Evolutionary conservation across 1,284 basidiomycete genomes (phyloP).

Genomic region (Papiliotrema nemorosa): DNA sequence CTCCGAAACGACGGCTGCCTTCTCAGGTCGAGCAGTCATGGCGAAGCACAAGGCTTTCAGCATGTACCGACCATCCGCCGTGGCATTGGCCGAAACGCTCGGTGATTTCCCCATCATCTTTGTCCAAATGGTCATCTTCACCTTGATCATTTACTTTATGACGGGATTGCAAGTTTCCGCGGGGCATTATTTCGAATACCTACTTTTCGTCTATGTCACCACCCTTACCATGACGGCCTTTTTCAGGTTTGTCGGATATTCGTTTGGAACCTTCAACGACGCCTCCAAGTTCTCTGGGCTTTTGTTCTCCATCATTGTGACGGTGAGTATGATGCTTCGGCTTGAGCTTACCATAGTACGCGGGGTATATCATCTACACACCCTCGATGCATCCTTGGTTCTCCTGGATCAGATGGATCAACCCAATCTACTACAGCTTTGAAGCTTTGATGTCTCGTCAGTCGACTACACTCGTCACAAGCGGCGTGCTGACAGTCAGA

Average conservation of each 20-base stretch:
- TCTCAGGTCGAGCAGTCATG: constrained; percentile 68
- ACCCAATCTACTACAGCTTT: constrained; percentile 38
- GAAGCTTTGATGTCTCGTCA: constrained; percentile 12
- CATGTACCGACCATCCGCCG: constrained; percentile 48
- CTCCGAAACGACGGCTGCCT: constrained; percentile 69
- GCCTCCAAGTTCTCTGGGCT: constrained; percentile 43
- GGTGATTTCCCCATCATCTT: constrained; percentile 54
- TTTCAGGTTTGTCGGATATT: constrained; percentile 42
- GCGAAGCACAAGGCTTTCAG: constrained; percentile 53
- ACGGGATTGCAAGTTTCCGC: constrained; percentile 24
- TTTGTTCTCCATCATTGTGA: constrained; percentile 35
- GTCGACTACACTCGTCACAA: constrained; percentile 8
- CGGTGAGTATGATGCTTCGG: constrained; percentile 10
- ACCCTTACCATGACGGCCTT: constrained; percentile 32
- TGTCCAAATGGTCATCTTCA: constrained; percentile 46
- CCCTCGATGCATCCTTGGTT: constrained; percentile 41
- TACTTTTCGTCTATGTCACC: constrained; percentile 30
- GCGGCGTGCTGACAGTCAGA: no score
- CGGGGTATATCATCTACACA: constrained; percentile 40
- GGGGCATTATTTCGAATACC: constrained; percentile 44
- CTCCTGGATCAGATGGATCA: constrained; percentile 33
- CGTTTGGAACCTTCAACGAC: constrained; percentile 40
- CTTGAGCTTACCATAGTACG: constrained; percentile 17
- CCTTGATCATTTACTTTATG: constrained; percentile 47
- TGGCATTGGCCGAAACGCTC: constrained; percentile 62